Evolutionary conservation across 768 basidiomycete species (phyloP).

Genomic region (Hygrocybe punicea): DNA sequence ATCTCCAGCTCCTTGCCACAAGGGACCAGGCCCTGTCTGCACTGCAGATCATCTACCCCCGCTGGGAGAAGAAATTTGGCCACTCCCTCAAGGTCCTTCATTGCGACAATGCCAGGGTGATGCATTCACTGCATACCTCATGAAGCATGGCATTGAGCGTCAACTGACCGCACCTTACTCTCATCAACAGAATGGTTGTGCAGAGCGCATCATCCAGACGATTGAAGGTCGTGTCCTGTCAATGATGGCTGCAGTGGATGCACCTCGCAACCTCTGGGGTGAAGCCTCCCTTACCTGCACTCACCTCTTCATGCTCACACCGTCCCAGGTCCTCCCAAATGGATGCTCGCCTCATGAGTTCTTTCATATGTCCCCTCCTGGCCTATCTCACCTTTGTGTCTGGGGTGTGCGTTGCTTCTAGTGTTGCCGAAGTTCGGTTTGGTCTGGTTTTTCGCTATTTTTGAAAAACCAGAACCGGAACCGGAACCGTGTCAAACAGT

Average conservation of each 20-base stretch:
- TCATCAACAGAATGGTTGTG: conserved; percentile 33
- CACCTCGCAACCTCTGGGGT: conserved; percentile 18
- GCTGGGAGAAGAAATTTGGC: not conserved
- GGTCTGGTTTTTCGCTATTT: no score
- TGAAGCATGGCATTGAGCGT: conserved; percentile 16
- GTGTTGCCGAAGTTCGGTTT: no score
- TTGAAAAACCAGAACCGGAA: no score
- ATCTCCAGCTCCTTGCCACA: not conserved
- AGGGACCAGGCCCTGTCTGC: not conserved
- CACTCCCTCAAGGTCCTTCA: not conserved
- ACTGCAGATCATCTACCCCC: not conserved
- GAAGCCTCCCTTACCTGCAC: conserved; percentile 17
- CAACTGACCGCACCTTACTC: conserved; percentile 28
- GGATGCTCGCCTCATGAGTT: conserved; percentile 20
- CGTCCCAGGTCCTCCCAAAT: conserved; percentile 20
- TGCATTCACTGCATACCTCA: conserved; percentile 4
- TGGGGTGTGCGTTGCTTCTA: conserved; percentile 32
- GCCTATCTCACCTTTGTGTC: conserved; percentile 26
- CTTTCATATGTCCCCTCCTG: conserved; percentile 20
- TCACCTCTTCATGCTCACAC: conserved; percentile 23
- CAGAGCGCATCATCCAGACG: conserved; percentile 26
- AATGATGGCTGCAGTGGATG: conserved; percentile 19
- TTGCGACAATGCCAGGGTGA: not conserved
- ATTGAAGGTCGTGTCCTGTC: conserved; percentile 21
- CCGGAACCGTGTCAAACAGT: no score